Evolutionary conservation across 2,329 filamentous ascomycete genomes (phyloP).

Genomic region (Phialemonium atrogriseum): DNA sequence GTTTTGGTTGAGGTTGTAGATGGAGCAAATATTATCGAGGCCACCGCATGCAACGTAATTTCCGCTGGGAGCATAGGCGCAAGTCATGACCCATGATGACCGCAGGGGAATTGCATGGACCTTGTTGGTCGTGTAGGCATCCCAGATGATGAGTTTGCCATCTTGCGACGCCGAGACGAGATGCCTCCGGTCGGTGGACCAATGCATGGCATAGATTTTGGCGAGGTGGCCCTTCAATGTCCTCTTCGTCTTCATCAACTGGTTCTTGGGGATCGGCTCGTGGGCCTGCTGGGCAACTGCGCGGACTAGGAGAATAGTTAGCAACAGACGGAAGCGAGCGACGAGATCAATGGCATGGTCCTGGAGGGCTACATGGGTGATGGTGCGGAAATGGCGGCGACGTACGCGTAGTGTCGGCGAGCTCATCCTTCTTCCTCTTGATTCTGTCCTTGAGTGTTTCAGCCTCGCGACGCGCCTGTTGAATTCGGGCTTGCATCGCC

Average conservation of each 20-base stretch:
- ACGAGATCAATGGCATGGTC: conserved; percentile 3
- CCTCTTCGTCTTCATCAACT: conserved; percentile 93
- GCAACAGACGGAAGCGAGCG: conserved; percentile 7
- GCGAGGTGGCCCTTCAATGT: conserved; percentile 96
- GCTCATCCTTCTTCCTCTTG: conserved; percentile 99
- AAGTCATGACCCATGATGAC: conserved; percentile 99
- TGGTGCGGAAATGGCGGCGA: conserved; percentile 3
- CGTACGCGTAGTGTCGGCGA: conserved; percentile 88
- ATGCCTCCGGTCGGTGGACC: conserved; percentile 96
- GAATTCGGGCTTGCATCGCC: conserved; percentile 88
- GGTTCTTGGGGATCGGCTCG: conserved; percentile 82
- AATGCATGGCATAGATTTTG: conserved; percentile 99
- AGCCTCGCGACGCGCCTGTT: conserved; percentile 89
- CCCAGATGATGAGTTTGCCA: conserved; percentile 99
- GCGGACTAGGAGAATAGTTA: conserved; percentile 53
- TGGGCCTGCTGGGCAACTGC: conserved; percentile 88
- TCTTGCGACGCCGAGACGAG: conserved; percentile 97
- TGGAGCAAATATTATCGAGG: conserved; percentile 98
- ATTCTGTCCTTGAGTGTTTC: conserved; percentile 97
- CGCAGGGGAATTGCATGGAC: conserved; percentile 96
- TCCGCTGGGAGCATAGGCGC: conserved; percentile 94
- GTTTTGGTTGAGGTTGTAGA: conserved; percentile 94
- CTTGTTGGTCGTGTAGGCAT: conserved; percentile 99
- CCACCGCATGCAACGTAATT: conserved; percentile 99
- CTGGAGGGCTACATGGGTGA: conserved; percentile 5